Evolutionary conservation across 2,329 filamentous ascomycete genomes (phyloP).

Genomic region (Thelonectria rubi): DNA sequence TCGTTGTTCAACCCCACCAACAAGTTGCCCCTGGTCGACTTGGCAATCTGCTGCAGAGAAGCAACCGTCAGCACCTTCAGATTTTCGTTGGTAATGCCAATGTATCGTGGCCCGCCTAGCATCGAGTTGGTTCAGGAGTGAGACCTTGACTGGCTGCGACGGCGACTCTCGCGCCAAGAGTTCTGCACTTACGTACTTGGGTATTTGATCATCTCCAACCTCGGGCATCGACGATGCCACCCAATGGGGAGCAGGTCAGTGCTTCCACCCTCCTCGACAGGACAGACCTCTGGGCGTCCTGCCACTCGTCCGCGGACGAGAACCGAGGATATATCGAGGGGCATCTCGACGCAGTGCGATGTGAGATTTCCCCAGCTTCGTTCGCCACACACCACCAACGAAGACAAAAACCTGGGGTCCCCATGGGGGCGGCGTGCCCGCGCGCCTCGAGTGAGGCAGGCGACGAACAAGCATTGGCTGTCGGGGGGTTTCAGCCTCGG

Average conservation of each 20-base stretch:
- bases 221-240: neutral
- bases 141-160: neutral
- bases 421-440: constrained; percentile 10
- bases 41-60: neutral
- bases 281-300: neutral
- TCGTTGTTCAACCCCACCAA: constrained; percentile 15
- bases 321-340: constrained; percentile 19
- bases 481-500: constrained; percentile 3
- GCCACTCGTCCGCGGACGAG: constrained; percentile 17
- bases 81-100: constrained; percentile 2
- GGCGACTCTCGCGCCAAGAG: neutral
- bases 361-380: constrained; percentile 9
- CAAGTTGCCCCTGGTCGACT: constrained; percentile 10
- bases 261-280: neutral
- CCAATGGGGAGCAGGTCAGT: constrained; percentile 6
- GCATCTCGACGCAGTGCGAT: constrained; percentile 4
- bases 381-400: neutral
- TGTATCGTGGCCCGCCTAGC: neutral
- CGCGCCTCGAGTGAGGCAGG: neutral
- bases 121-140: constrained; percentile 1
- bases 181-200: neutral
- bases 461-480: neutral
- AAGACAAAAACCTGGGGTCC: constrained; percentile 13
- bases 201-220: neutral
- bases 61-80: neutral